Evolutionary conservation across 129 eudicot species (phyloP).

Genomic region (Kitagawia praeruptora): DNA sequence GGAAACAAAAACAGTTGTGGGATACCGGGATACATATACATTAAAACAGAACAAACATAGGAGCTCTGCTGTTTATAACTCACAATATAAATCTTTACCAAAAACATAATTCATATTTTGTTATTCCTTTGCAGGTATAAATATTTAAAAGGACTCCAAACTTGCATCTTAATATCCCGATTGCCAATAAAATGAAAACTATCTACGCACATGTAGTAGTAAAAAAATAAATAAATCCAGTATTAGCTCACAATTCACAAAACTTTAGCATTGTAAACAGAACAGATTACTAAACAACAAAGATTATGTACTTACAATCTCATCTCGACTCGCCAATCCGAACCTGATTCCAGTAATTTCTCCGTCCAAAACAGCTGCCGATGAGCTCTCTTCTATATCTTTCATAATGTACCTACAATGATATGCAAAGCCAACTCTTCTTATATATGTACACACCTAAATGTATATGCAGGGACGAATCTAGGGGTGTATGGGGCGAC

Average conservation of each 20-base stretch:
- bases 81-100: no score
- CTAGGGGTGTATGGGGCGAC: no score
- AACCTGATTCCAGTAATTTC: conserved; percentile 54
- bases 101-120: no score
- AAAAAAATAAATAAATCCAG: no score
- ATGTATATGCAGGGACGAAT: no score
- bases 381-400: conserved; percentile 46
- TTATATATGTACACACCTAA: no score
- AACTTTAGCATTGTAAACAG: not conserved
- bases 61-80: not conserved
- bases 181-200: not conserved
- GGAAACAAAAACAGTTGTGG: not conserved
- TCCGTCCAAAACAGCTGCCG: conserved; percentile 46
- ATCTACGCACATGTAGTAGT: not conserved
- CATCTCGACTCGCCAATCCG: conserved; percentile 70
- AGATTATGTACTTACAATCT: conserved; percentile 52
- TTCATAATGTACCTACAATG: conserved; percentile 14
- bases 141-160: no score
- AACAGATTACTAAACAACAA: not conserved
- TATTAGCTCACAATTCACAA: no score
- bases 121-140: no score
- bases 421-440: not conserved
- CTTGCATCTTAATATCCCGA: not conserved
- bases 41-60: not conserved
- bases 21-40: not conserved